These are phyloP conservation scores for Pilobolus umbonatus DNA, from an alignment of 192 early-diverging fungal species.

Conservation along the genomic window DNA sequence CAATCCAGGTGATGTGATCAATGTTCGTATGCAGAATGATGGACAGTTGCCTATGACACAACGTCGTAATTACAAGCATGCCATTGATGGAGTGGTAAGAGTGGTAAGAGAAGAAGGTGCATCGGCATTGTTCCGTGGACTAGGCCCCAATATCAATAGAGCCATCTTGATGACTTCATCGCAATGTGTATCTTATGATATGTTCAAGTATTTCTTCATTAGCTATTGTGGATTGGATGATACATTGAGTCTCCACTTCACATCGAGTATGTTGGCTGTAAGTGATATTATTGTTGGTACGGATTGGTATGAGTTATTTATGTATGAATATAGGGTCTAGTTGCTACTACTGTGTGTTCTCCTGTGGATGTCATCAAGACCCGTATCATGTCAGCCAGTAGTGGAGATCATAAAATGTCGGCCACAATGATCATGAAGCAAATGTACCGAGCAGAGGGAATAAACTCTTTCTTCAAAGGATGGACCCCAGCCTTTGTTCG, in stretches of 20 bases:
- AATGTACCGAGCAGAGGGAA: constrained; percentile 50
- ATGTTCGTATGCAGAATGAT: constrained; percentile 78
- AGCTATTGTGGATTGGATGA: constrained; percentile 54
- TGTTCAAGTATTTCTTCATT: constrained; percentile 64
- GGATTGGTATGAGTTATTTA: neutral
- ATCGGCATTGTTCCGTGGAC: constrained; percentile 77
- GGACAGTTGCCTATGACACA: constrained; percentile 54
- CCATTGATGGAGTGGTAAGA: constrained; percentile 64
- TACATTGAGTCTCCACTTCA: constrained; percentile 60
- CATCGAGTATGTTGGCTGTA: constrained; percentile 64
- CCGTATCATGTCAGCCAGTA: constrained; percentile 66
- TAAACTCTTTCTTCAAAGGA: constrained; percentile 70
- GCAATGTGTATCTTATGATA: constrained; percentile 72
- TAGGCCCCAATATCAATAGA: constrained; percentile 83
- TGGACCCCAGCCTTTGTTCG: constrained; percentile 78
- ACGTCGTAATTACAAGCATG: constrained; percentile 72
- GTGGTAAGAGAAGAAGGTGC: constrained; percentile 78
- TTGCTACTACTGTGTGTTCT: constrained; percentile 70
- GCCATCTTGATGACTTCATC: constrained; percentile 80
- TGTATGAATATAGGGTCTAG: constrained; percentile 45
- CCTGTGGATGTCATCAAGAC: constrained; percentile 81
- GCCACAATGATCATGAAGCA: constrained; percentile 48
- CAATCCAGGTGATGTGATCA: constrained; percentile 74
- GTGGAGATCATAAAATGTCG: constrained; percentile 4
- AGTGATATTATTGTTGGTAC: constrained; percentile 22